A percentile compares a stretch with the other conserved stretches of the same genome.
Conservation (phyloP, 768 basidiomycete genomes). For the Collybiopsis confluens region DNA sequence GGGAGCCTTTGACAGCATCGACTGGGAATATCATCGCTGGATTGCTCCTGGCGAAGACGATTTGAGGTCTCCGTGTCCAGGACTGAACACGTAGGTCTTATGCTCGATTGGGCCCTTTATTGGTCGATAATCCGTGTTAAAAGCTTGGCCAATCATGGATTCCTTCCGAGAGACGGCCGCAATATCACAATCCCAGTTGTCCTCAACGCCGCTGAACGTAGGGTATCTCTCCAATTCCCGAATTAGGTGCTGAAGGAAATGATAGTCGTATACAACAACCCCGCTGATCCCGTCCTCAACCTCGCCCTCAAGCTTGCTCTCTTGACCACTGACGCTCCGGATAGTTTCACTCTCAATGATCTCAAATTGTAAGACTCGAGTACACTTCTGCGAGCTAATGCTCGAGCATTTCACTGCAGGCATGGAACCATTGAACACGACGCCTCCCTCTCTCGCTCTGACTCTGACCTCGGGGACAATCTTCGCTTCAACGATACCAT, state of each 20-base stretch:
- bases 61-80: conserved; percentile 11
- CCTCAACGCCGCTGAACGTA: neutral
- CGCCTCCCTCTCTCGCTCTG: conserved; percentile 7
- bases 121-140: too few relatives aligned
- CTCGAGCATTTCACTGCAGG: neutral
- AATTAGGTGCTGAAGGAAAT: neutral
- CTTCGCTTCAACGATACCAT: conserved; percentile 3
- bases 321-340: conserved; percentile 14
- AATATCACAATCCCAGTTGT: conserved; percentile 1
- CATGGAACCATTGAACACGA: conserved; percentile 9
- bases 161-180: conserved; percentile 13
- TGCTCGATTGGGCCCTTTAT: too few relatives aligned
- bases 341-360: conserved; percentile 15
- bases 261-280: conserved; percentile 14
- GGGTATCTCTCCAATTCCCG: neutral
- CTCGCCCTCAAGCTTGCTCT: conserved; percentile 14
- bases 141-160: conserved; percentile 8
- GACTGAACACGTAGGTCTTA: conserved; percentile 10
- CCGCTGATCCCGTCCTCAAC: conserved; percentile 9
- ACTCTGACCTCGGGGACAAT: conserved; percentile 6
- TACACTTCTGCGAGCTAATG: neutral
- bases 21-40: conserved; percentile 7
- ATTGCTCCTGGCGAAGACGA: conserved; percentile 7
- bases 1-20: neutral
- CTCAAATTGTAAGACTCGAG: conserved; percentile 12